phyloP scores from a whole-genome alignment of 306 rosid species.

The Trifolium dubium region DNA sequence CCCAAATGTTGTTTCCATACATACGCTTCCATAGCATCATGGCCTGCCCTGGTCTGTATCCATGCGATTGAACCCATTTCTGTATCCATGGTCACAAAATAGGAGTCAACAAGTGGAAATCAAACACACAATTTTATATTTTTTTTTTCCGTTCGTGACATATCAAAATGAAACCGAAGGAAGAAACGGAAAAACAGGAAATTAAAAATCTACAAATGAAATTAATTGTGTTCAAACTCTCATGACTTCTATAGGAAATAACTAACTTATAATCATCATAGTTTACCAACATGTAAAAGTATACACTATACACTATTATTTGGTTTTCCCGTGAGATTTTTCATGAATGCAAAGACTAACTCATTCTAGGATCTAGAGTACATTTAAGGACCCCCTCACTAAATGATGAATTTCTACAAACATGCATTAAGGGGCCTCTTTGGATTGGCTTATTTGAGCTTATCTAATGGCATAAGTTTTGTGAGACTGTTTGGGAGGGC shows the following conservation, averaged over 20 bases:
- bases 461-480: no score
- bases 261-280: not conserved
- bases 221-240: constrained; percentile 10
- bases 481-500: no score
- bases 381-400: not conserved
- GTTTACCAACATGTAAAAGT: not conserved
- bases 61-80: constrained; percentile 89
- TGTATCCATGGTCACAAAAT: constrained; percentile 36
- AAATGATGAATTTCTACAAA: not conserved
- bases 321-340: not conserved
- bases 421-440: not conserved
- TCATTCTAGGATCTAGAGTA: not conserved
- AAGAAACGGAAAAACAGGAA: constrained; percentile 5
- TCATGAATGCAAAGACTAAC: not conserved
- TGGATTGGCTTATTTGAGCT: no score
- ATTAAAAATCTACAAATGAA: constrained; percentile 17
- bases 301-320: not conserved
- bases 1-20: constrained; percentile 85
- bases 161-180: constrained; percentile 6
- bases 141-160: not conserved
- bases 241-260: not conserved
- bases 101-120: constrained; percentile 18
- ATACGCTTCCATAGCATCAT: constrained; percentile 93
- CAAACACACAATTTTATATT: not conserved
- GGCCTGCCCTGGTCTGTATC: constrained; percentile 89